Percentiles rank a stretch among this genome's conserved stretches.
Evolutionary conservation across 2,329 filamentous ascomycete species (phyloP).

Genomic region (Aquanectria penicillioides): DNA sequence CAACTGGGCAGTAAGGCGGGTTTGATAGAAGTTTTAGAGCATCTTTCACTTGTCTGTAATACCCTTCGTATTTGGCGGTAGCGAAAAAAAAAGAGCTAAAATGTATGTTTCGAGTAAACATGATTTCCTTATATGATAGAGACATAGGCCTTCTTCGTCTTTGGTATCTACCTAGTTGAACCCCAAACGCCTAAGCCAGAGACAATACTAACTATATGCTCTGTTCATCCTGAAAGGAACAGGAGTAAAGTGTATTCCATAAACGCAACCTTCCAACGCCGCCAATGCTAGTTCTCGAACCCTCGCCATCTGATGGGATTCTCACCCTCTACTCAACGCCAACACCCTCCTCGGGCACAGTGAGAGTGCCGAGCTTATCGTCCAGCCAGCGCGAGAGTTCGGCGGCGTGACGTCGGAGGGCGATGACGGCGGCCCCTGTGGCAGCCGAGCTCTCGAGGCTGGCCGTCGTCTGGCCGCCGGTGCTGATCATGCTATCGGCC

Average conservation of each 20-base stretch:
- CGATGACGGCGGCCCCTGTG: slow-evolving; percentile 58
- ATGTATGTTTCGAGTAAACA: slow-evolving; percentile 1
- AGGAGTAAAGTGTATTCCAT: slow-evolving; percentile 23
- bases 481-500: slow-evolving; percentile 58
- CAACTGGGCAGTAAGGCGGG: not conserved
- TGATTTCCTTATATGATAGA: slow-evolving; percentile 22
- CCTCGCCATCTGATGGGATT: not conserved
- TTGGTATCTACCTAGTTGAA: slow-evolving; percentile 36
- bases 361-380: slow-evolving; percentile 64
- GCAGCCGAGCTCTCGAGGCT: slow-evolving; percentile 52
- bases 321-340: slow-evolving; percentile 42
- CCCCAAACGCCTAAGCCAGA: slow-evolving; percentile 35
- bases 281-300: slow-evolving; percentile 29
- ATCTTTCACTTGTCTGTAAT: slow-evolving; percentile 30
- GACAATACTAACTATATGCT: slow-evolving; percentile 11
- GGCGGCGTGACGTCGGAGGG: slow-evolving; percentile 65
- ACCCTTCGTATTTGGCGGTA: slow-evolving; percentile 15
- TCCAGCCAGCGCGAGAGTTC: slow-evolving; percentile 70
- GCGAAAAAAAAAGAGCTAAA: slow-evolving; percentile 15
- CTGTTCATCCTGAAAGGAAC: slow-evolving; percentile 12
- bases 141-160: slow-evolving; percentile 25
- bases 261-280: slow-evolving; percentile 35
- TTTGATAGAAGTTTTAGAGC: slow-evolving; percentile 4
- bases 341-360: slow-evolving; percentile 63
- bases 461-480: slow-evolving; percentile 56